Conservation (phyloP, 2,329 filamentous ascomycete genomes). For the Colletotrichum higginsianum region DNA sequence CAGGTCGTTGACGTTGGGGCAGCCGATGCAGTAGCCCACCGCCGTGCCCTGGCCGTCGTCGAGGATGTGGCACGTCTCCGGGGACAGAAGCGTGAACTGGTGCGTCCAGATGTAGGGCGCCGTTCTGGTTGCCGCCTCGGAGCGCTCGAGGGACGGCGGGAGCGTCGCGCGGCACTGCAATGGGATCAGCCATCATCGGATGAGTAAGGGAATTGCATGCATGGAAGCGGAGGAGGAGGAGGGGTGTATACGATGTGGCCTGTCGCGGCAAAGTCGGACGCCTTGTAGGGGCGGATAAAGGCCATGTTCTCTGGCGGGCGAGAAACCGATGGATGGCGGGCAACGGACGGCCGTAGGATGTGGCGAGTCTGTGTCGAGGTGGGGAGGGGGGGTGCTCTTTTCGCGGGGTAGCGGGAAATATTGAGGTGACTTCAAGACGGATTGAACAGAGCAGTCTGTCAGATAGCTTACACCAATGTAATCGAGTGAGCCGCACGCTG, state of each 20-base stretch:
- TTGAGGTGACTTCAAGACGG: neutral
- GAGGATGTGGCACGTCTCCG: constrained; percentile 62
- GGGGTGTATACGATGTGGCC: constrained; percentile 56
- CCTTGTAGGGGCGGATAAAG: constrained; percentile 59
- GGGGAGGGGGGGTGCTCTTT: too few species aligned
- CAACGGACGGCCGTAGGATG: neutral
- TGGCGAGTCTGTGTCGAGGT: neutral
- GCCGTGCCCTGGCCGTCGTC: constrained; percentile 61
- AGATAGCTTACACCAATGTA: too few species aligned
- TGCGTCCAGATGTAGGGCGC: constrained; percentile 68
- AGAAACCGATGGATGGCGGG: neutral
- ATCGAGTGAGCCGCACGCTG: neutral
- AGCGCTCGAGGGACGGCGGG: constrained; percentile 57
- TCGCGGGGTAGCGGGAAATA: constrained; percentile 2
- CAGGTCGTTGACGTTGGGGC: constrained; percentile 59
- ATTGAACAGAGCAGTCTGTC: too few species aligned
- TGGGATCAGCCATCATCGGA: constrained; percentile 1
- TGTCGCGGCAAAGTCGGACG: constrained; percentile 57
- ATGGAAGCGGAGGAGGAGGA: neutral
- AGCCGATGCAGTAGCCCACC: constrained; percentile 67
- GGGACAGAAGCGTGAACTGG: constrained; percentile 63
- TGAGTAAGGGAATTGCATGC: neutral
- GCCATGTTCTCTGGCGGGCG: constrained; percentile 53
- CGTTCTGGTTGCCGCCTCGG: constrained; percentile 53
- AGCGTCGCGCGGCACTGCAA: constrained; percentile 64